Percentiles rank a stretch among this genome's conserved stretches.
phyloP scores from a whole-genome alignment of 2,329 filamentous ascomycete species.

The Didymella pinodella region DNA sequence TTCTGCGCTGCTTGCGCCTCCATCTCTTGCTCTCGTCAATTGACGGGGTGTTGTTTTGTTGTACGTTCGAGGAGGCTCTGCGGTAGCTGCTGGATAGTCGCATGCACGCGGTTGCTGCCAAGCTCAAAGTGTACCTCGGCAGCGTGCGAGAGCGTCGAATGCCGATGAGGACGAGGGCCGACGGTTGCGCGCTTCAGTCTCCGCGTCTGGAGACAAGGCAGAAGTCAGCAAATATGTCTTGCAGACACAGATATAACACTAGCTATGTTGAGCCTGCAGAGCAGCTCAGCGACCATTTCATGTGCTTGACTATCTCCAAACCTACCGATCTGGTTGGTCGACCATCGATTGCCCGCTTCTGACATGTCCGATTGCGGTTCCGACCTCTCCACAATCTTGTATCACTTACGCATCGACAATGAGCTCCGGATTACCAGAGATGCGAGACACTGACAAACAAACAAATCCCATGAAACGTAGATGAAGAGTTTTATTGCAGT shows the following conservation, averaged over 20 bases:
- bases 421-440: background rate
- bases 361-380: background rate
- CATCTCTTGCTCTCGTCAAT: slow-evolving; percentile 31
- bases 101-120: slow-evolving; percentile 14
- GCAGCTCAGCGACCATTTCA: background rate
- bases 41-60: background rate
- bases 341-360: background rate
- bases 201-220: background rate
- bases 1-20: slow-evolving; percentile 38
- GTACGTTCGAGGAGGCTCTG: slow-evolving; percentile 7
- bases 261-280: background rate
- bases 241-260: background rate
- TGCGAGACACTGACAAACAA: background rate
- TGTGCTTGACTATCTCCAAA: background rate
- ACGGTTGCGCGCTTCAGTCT: background rate
- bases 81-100: slow-evolving; percentile 11
- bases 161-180: slow-evolving; percentile 6
- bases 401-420: background rate
- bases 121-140: slow-evolving; percentile 20
- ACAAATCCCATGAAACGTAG: no score
- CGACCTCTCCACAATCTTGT: background rate
- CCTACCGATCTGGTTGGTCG: background rate
- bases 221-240: background rate
- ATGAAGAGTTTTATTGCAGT: background rate
- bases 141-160: slow-evolving; percentile 2